Base-by-base conservation (phyloP, 2,329 filamentous ascomycete species). In the Aspergillus floridensis region DNA sequence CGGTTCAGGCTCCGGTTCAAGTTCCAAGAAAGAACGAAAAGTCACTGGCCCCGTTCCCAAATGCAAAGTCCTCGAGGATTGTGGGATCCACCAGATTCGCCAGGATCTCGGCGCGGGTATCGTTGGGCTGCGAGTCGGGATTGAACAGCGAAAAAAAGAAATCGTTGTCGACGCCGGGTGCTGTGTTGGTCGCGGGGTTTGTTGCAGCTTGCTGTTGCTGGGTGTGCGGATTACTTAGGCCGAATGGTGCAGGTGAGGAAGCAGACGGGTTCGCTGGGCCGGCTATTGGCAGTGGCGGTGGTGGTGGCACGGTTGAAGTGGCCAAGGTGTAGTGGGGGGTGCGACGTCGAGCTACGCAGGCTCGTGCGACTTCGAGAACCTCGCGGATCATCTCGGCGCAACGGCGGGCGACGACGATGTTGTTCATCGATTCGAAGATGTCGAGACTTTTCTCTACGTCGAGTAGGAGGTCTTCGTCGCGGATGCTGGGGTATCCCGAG, bases 361-460 rank as follows among this genome's bases (percentile, higher is more conserved):
- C 50, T 10, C 65, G 61, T 12, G 70, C 68, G 1, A 72, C 64
- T 10, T 65, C 67, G 21, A 72, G 61, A 1, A 72, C 68, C 51
- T 72, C 70, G 14, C 63, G 61, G 8, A 70, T 69, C 57, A 74
- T 65, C 50, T 72, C 69, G 2, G 68, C 67, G 50, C 72, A 73
- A 46, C 70, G 67, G 2, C 70, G 67, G 5, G 71, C 70, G 12
- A 73, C 71, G 8, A 68, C 62, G 29, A 71, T 63, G 53, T 68
- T 62, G n/a, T 68, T 62, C 71, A 72, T 73, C 3, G 71, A 68
- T 7, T 63, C 57, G 57, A 73, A 70, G 3, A 73, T 71, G 26
- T 72, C 66, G 14, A 72, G 64, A 24, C 64, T 68, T 54, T 72
- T 72, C 44, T 72, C 68, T 2, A 73, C 69, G 31, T 70, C 68